These are phyloP conservation scores for Diaporthe capsici DNA, from an alignment of 2,329 filamentous ascomycete species.

Conservation along the genomic window DNA sequence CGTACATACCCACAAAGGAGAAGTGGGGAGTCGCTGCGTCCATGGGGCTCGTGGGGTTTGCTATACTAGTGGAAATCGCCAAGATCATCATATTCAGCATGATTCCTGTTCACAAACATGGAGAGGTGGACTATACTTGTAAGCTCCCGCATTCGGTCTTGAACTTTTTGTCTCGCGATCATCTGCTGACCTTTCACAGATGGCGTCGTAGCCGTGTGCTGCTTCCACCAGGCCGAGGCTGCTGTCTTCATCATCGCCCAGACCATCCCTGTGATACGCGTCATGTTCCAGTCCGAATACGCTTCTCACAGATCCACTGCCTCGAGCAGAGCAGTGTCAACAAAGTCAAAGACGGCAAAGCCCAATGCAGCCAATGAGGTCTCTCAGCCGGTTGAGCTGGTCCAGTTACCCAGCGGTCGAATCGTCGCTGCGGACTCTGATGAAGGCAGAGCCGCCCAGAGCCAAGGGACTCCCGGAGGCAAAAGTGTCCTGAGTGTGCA, in stretches of 20 bases:
- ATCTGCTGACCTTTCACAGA: conserved; percentile 14
- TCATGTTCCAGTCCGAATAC: conserved; percentile 15
- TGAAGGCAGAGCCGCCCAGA: not conserved
- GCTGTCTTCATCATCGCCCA: conserved; percentile 29
- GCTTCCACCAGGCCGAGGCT: conserved; percentile 15
- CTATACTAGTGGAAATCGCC: not conserved
- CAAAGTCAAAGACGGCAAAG: not conserved
- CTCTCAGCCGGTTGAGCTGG: conserved; percentile 9
- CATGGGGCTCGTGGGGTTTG: conserved; percentile 23
- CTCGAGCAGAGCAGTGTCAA: conserved; percentile 8
- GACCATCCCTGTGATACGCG: conserved; percentile 18
- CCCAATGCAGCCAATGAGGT: not conserved
- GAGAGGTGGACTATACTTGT: conserved; percentile 33
- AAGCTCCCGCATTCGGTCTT: not conserved
- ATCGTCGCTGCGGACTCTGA: conserved; percentile 34
- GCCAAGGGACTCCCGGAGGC: not conserved
- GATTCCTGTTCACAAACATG: not conserved
- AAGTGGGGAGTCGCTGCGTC: conserved; percentile 29
- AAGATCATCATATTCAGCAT: conserved; percentile 10
- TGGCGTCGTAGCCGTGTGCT: conserved; percentile 5
- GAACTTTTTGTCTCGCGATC: not conserved
- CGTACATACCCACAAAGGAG: conserved; percentile 16
- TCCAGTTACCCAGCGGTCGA: conserved; percentile 25
- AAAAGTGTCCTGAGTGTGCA: not conserved
- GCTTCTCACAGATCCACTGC: not conserved